These are phyloP conservation scores for Phaeoacremonium minimum DNA, from an alignment of 2,329 filamentous ascomycete genomes.

Conservation along the genomic window DNA sequence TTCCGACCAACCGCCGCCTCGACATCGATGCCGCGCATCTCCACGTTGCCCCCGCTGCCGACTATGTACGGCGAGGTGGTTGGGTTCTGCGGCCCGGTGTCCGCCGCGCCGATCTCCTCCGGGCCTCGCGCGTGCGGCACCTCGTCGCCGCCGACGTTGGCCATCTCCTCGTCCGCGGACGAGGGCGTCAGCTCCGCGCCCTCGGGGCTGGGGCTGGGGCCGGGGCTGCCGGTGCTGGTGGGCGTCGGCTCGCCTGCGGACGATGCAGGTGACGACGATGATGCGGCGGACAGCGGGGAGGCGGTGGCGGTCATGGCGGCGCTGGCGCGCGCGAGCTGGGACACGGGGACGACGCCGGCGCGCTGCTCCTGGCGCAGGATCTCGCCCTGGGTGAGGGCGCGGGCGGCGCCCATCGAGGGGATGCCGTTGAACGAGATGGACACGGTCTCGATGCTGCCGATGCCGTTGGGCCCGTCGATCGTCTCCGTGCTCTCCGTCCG, in stretches of 20 bases:
- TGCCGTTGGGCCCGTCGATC: conserved; percentile 75
- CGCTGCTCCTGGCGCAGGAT: conserved; percentile 82
- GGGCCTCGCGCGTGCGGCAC: conserved; percentile 81
- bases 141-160: conserved; percentile 57
- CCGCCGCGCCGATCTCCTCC: conserved; percentile 76
- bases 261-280: conserved; percentile 13
- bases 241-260: conserved; percentile 10
- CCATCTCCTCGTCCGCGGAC: conserved; percentile 30
- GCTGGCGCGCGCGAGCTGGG: conserved; percentile 47
- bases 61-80: conserved; percentile 32
- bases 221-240: conserved; percentile 12
- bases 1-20: conserved; percentile 58
- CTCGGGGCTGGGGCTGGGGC: conserved; percentile 15
- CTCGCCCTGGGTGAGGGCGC: conserved; percentile 77
- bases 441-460: conserved; percentile 76
- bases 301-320: conserved; percentile 13
- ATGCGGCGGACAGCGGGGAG: conserved; percentile 11
- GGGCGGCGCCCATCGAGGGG: conserved; percentile 42
- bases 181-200: conserved; percentile 17
- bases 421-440: conserved; percentile 71
- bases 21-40: conserved; percentile 53
- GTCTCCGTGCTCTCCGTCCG: conserved; percentile 74
- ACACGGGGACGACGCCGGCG: conserved; percentile 70
- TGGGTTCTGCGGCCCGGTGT: conserved; percentile 70
- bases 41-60: conserved; percentile 30